Percentiles rank a stretch among this genome's conserved stretches.
Conservation (phyloP, 768 basidiomycete genomes). For the Tricholoma sp. region DNA sequence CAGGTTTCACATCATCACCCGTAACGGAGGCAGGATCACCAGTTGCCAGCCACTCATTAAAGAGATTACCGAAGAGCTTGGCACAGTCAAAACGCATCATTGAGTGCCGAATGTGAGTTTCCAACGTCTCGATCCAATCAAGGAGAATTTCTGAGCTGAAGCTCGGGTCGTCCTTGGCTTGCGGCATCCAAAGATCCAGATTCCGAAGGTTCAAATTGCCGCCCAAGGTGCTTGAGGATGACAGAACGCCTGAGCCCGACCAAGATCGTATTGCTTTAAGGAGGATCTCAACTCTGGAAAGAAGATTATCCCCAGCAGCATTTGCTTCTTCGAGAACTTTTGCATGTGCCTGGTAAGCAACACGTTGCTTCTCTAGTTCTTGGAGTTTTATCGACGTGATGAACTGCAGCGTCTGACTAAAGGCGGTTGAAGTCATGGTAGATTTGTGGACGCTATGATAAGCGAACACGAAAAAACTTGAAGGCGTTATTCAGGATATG, state of each 20-base stretch:
- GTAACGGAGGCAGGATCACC: conserved; percentile 32
- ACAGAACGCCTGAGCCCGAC: conserved; percentile 28
- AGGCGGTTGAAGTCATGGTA: no score
- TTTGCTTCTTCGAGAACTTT: no score
- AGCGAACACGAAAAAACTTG: no score
- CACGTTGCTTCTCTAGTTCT: conserved; percentile 36
- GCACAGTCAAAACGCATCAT: conserved; percentile 34
- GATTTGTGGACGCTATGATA: no score
- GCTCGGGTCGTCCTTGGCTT: conserved; percentile 35
- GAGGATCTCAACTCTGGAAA: conserved; percentile 26
- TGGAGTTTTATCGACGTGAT: conserved; percentile 39
- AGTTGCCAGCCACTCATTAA: conserved; percentile 39
- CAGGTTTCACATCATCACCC: conserved; percentile 2
- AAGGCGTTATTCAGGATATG: no score
- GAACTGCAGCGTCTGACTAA: conserved; percentile 35
- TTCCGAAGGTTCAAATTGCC: conserved; percentile 23
- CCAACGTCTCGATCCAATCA: conserved; percentile 33
- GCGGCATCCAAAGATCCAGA: conserved; percentile 34
- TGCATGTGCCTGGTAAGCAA: conserved; percentile 29
- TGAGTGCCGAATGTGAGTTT: conserved; percentile 33
- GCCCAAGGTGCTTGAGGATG: conserved; percentile 9
- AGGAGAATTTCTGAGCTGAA: conserved; percentile 30
- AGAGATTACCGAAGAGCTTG: conserved; percentile 35
- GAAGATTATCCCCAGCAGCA: no score
- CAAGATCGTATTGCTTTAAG: conserved; percentile 28